Evolutionary conservation across 768 basidiomycete species (phyloP).

Genomic region (Suillus clintonianus): DNA sequence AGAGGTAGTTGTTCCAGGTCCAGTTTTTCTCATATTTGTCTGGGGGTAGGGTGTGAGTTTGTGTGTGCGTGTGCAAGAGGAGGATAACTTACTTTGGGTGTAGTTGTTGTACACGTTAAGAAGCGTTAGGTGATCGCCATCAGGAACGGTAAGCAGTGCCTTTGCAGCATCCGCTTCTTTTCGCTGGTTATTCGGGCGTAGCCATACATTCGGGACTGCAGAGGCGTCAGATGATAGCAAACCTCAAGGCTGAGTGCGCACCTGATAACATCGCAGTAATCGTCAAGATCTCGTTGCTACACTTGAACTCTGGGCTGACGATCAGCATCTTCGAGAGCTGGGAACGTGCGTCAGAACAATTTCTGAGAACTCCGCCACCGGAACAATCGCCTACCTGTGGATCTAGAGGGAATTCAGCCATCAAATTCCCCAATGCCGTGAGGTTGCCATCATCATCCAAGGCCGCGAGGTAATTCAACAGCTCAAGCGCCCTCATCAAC

Average conservation of each 20-base stretch:
- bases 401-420: constrained; percentile 99
- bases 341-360: background rate
- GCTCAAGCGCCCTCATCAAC: constrained; percentile 93
- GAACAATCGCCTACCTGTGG: constrained; percentile 66
- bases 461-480: constrained; percentile 89
- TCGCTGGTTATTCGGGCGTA: constrained; percentile 84
- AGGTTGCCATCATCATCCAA: constrained; percentile 93
- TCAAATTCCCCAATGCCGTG: constrained; percentile 81
- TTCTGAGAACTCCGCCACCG: background rate
- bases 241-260: constrained; percentile 23
- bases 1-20: constrained; percentile 91
- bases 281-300: constrained; percentile 93
- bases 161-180: constrained; percentile 94
- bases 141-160: constrained; percentile 83
- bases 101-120: constrained; percentile 97
- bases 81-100: constrained; percentile 59
- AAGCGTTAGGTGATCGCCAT: constrained; percentile 92
- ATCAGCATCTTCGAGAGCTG: constrained; percentile 91
- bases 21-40: constrained; percentile 82
- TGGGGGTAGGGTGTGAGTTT: constrained; percentile 24
- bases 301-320: constrained; percentile 90
- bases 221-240: background rate
- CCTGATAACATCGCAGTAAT: constrained; percentile 97
- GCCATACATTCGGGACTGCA: constrained; percentile 81
- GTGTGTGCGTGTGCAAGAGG: background rate